Evolutionary conservation across 179 eudicot species (phyloP), one percentile per base, ranked within the genome.

Genomic region (Beta lomatogona): DNA sequence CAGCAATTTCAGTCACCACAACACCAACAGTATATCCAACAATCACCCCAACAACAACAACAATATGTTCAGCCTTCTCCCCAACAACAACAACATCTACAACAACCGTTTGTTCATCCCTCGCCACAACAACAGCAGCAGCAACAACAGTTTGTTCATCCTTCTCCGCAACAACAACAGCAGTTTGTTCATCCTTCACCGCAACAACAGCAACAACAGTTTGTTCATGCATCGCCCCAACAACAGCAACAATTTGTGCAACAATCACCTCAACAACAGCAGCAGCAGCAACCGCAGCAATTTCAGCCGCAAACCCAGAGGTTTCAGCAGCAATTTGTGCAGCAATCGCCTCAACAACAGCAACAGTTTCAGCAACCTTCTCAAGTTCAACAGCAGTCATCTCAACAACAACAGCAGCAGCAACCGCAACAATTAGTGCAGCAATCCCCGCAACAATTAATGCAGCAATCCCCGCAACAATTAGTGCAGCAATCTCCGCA

Each of bases 1-100:
- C 91, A 91, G 31, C 91, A 86, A 59, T 83, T 80, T 61, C 86
- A 85, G 70, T 85, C 85, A 22, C 89, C 79, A 19, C 88, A 85
- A 45, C 91, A 88, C 78, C 89, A 82, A 65, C 88, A 77, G 48
- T 84, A 50, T 36, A 85, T 84, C 31, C 79, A 75, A 11, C 79
- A 69, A 22, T 76, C 79, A 46, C 80, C 74, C 44, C 83, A 81
- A 48, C 80, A 66, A 36, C 83, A 73, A 22, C 79, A 75, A 76
- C 83, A 74, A 9, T 65, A 31, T 31, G 82, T 80, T 60, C 77
- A 79, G 7, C 73, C 78, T 50, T 80, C 83, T 6, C 79, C 83
- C 9, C 90, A 90, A 59, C 90, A 84, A 31, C 82, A 83, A 31
- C 87, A 72, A 28, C 86, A 84, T 19, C 86, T 80, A 41, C 93